phyloP scores from a whole-genome alignment of 1,284 basidiomycete genomes.

The Apiotrichum veenhuisii region DNA sequence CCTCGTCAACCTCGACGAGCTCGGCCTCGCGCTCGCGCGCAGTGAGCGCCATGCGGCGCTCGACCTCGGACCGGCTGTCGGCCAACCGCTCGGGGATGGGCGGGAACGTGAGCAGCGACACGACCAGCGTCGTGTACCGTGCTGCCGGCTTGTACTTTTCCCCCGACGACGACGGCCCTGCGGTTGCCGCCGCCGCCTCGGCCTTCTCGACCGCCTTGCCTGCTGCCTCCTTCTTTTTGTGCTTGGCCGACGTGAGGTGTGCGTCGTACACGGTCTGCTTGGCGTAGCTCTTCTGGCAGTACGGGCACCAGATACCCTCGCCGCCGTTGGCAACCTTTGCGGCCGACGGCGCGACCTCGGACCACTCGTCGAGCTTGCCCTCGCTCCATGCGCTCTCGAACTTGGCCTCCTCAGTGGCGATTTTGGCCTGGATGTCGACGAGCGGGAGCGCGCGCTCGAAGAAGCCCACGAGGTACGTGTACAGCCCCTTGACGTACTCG shows the following conservation, averaged over 20 bases:
- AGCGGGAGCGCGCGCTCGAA: slow-evolving; percentile 82
- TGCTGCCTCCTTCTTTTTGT: slow-evolving; percentile 69
- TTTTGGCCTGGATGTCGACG: slow-evolving; percentile 69
- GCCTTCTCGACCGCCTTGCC: slow-evolving; percentile 46
- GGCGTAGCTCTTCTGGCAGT: slow-evolving; percentile 88
- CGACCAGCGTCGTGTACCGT: slow-evolving; percentile 66
- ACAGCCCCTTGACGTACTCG: slow-evolving; percentile 75
- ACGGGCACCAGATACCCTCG: slow-evolving; percentile 86
- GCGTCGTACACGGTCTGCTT: slow-evolving; percentile 98
- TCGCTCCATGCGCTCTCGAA: slow-evolving; percentile 80
- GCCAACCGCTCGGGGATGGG: slow-evolving; percentile 64
- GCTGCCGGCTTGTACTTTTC: slow-evolving; percentile 67
- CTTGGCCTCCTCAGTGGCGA: slow-evolving; percentile 61
- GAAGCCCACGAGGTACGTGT: slow-evolving; percentile 82
- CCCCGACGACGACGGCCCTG: slow-evolving; percentile 45
- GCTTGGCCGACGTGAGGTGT: slow-evolving; percentile 90
- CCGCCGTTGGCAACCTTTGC: slow-evolving; percentile 13
- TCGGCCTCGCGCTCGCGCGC: slow-evolving; percentile 95
- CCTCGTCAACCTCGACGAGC: slow-evolving; percentile 70
- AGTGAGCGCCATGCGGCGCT: slow-evolving; percentile 91
- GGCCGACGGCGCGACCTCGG: slow-evolving; percentile 51
- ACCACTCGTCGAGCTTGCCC: slow-evolving; percentile 73
- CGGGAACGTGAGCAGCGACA: slow-evolving; percentile 60
- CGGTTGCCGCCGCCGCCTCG: slow-evolving; percentile 14
- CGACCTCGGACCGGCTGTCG: slow-evolving; percentile 93